Evolutionary conservation across 192 early-diverging fungal species (phyloP).

Genomic region (Oehlia diaphana): DNA sequence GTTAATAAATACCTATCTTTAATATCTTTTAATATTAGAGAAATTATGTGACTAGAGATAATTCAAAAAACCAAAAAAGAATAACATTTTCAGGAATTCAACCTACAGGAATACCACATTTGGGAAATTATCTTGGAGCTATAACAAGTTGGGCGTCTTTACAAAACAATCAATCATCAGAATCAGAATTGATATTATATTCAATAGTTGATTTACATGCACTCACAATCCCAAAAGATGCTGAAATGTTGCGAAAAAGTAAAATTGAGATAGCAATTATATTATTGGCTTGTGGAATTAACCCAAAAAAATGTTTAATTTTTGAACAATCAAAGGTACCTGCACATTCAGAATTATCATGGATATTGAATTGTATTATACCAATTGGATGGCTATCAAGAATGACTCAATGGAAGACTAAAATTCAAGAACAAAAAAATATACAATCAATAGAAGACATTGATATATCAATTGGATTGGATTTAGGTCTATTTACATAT

Average conservation of each 20-base stretch:
- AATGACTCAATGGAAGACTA: slow-evolving; percentile 96
- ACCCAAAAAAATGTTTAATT: slow-evolving; percentile 66
- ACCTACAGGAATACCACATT: slow-evolving; percentile 89
- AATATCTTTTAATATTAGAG: not conserved
- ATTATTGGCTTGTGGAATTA: slow-evolving; percentile 83
- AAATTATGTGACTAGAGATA: not conserved
- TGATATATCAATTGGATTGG: slow-evolving; percentile 45
- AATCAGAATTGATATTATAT: slow-evolving; percentile 57
- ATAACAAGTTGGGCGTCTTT: slow-evolving; percentile 82
- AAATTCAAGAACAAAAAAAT: slow-evolving; percentile 44
- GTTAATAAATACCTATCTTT: not conserved
- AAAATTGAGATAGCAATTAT: slow-evolving; percentile 74
- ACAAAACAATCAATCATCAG: slow-evolving; percentile 49
- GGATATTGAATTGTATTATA: slow-evolving; percentile 86
- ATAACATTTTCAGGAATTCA: slow-evolving; percentile 87
- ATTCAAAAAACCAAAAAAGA: not conserved
- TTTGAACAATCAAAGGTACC: slow-evolving; percentile 85
- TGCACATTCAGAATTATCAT: slow-evolving; percentile 79
- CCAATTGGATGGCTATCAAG: slow-evolving; percentile 86
- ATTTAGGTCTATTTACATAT: slow-evolving; percentile 84
- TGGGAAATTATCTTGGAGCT: slow-evolving; percentile 94
- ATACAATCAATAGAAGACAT: slow-evolving; percentile 46
- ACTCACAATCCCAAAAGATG: slow-evolving; percentile 74
- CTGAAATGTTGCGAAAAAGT: slow-evolving; percentile 58
- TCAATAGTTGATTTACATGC: slow-evolving; percentile 91